Percentiles rank a stretch among this genome's conserved stretches.
phyloP scores from a whole-genome alignment of 805 yeast genomes.

The Kodamaea neixiangensis region DNA sequence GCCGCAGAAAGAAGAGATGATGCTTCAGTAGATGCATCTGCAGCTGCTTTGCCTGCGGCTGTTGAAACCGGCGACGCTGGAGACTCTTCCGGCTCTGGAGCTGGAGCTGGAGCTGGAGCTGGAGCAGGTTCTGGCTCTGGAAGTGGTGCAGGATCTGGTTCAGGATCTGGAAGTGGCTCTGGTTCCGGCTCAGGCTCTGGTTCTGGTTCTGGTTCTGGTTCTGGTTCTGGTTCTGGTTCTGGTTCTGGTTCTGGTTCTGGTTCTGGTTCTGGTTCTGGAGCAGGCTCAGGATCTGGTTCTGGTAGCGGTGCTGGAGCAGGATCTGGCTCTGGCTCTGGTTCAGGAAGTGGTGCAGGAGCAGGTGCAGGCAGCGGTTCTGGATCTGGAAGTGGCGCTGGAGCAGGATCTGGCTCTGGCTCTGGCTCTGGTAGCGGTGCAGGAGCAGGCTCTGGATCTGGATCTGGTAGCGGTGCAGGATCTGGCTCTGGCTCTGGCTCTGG shows the following conservation, averaged over 20 bases:
- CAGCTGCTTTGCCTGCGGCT: not conserved
- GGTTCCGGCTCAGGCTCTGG: not conserved
- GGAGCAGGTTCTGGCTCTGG: not conserved
- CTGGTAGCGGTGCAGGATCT: not conserved
- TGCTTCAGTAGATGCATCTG: not conserved
- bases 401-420: constrained; percentile 5
- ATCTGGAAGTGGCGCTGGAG: not conserved
- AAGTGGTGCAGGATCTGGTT: constrained; percentile 1
- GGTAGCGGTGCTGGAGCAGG: not conserved
- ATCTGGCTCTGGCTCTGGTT: constrained; percentile 3
- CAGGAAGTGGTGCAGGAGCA: not conserved
- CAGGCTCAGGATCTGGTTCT: not conserved
- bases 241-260: constrained; percentile 1
- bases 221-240: constrained; percentile 3
- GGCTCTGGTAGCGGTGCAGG: not conserved
- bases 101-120: not conserved
- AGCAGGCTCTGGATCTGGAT: not conserved
- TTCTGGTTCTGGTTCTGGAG: too few relatives aligned
- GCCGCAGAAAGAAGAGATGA: not conserved
- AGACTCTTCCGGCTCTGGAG: not conserved
- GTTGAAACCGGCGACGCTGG: constrained; percentile 2
- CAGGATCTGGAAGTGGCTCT: not conserved
- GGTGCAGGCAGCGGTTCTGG: constrained; percentile 2
- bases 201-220: not conserved
- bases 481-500: constrained; percentile 1